These are phyloP conservation scores for Boletus mariae DNA, from an alignment of 1,284 basidiomycete species.

Conservation along the genomic window DNA sequence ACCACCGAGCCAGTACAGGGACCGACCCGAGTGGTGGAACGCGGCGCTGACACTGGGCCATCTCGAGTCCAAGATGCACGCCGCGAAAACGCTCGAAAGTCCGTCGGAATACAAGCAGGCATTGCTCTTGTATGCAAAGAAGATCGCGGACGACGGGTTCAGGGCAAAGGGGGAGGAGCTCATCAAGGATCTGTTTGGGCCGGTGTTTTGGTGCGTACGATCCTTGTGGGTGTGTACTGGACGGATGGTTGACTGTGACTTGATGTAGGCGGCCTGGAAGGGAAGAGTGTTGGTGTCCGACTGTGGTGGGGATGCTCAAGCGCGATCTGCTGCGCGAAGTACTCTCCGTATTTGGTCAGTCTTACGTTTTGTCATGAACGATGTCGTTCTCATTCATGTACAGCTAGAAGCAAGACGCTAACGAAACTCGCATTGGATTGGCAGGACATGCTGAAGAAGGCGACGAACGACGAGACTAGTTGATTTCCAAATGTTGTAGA, in stretches of 20 bases:
- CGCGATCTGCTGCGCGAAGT: slow-evolving; percentile 80
- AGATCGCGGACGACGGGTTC: slow-evolving; percentile 83
- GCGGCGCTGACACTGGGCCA: slow-evolving; percentile 79
- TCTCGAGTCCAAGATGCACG: slow-evolving; percentile 76
- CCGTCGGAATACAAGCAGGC: slow-evolving; percentile 78
- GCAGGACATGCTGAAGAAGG: slow-evolving; percentile 71
- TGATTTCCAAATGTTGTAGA: slow-evolving; percentile 5
- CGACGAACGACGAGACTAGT: slow-evolving; percentile 44
- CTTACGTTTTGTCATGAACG: background rate
- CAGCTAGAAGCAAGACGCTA: slow-evolving; percentile 70
- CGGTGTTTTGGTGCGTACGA: slow-evolving; percentile 70
- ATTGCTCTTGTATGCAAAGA: slow-evolving; percentile 73
- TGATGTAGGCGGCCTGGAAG: slow-evolving; percentile 60
- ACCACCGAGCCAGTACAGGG: slow-evolving; percentile 40
- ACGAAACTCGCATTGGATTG: slow-evolving; percentile 71
- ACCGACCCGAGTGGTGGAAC: slow-evolving; percentile 71
- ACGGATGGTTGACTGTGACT: background rate
- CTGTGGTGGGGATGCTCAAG: slow-evolving; percentile 66
- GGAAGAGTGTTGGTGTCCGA: slow-evolving; percentile 65
- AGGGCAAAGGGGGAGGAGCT: slow-evolving; percentile 84
- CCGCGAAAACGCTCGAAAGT: slow-evolving; percentile 71
- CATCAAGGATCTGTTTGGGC: slow-evolving; percentile 82
- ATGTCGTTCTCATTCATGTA: slow-evolving; percentile 4
- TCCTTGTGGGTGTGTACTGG: background rate
- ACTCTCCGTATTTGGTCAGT: slow-evolving; percentile 68